Base-by-base conservation (phyloP, 495 filamentous ascomycete species). In the Astrothelium subdiscretum region DNA sequence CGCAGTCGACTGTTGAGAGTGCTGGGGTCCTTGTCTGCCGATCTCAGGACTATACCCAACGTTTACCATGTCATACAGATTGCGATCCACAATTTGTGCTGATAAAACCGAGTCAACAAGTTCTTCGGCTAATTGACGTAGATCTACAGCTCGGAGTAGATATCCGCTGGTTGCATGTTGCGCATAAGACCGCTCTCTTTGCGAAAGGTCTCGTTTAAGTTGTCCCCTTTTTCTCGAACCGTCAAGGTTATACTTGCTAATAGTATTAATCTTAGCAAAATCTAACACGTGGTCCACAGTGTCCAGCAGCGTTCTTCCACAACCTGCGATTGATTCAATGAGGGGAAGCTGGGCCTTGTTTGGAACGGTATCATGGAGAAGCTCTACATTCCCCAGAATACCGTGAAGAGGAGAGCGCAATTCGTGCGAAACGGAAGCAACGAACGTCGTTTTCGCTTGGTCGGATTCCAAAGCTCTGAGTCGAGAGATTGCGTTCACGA, bases 41-140 rank as follows among this genome's bases (percentile, higher is more conserved):
- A 38, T 11, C 6, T 62, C 44, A 31, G 43, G 31, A 22, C 27
- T 65, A 22, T 58, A 54, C 4, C 58, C 60, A n/a, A n/a, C n/a
- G n/a, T n/a, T n/a, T n/a, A n/a, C n/a, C n/a, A n/a, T n/a, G n/a
- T n/a, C n/a, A n/a, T n/a, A n/a, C n/a, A n/a, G n/a, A n/a, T n/a
- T n/a, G n/a, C n/a, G n/a, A 32, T 58, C 61, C 44, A 67, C 63
- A 6, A 61, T 48, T 15, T 69, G 66, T 8, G 67, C 70, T 0
- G 69, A 62, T 13, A 62, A 65, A 1, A 72, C 66, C 3, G 63
- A 65, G 32, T 72, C 72, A 5, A 74, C 67, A 2, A 74, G 70
- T 59, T 74, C 70, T 35, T 74, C 70, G 1, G 65, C 62, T 5
- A 68, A 38, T 12, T 62, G 44, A 15, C 31, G 63, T 1, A 74